Evolutionary conservation across 2,329 filamentous ascomycete genomes (phyloP).

Genomic region (Trichoderma atrobrunneum): DNA sequence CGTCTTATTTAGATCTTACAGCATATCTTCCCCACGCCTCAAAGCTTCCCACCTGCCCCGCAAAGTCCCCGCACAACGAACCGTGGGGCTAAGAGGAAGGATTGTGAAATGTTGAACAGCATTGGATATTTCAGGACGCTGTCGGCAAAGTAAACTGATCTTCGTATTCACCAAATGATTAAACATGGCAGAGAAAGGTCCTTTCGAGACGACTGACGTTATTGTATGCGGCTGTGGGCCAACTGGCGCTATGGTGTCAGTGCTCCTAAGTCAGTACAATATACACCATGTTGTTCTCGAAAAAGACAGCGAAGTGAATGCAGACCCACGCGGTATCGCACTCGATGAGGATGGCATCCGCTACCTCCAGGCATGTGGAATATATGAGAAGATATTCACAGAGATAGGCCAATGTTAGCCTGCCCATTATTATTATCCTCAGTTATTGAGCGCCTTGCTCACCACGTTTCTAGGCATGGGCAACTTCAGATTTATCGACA

Average conservation of each 20-base stretch:
- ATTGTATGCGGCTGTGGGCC: slow-evolving; percentile 29
- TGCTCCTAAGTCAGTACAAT: slow-evolving; percentile 19
- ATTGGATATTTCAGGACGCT: background rate
- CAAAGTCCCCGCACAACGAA: background rate
- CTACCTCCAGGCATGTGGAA: slow-evolving; percentile 24
- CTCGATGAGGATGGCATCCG: slow-evolving; percentile 33
- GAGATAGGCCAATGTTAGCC: slow-evolving; percentile 2
- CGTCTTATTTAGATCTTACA: background rate
- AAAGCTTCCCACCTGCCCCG: background rate
- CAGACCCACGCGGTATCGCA: slow-evolving; percentile 32
- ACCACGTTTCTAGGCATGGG: slow-evolving; percentile 20
- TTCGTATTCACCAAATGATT: background rate
- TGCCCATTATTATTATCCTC: background rate
- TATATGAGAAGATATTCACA: slow-evolving; percentile 28
- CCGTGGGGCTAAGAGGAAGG: background rate
- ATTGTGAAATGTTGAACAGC: background rate
- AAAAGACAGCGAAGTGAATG: slow-evolving; percentile 26
- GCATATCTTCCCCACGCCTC: background rate
- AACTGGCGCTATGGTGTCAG: slow-evolving; percentile 28
- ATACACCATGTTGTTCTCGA: slow-evolving; percentile 28
- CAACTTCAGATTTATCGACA: slow-evolving; percentile 21
- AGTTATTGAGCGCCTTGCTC: background rate
- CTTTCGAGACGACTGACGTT: slow-evolving; percentile 25
- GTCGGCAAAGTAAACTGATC: background rate
- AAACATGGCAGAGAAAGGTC: background rate